phyloP scores from a whole-genome alignment of 371 early-diverging fungal species.

The Lichtheimia corymbifera region DNA sequence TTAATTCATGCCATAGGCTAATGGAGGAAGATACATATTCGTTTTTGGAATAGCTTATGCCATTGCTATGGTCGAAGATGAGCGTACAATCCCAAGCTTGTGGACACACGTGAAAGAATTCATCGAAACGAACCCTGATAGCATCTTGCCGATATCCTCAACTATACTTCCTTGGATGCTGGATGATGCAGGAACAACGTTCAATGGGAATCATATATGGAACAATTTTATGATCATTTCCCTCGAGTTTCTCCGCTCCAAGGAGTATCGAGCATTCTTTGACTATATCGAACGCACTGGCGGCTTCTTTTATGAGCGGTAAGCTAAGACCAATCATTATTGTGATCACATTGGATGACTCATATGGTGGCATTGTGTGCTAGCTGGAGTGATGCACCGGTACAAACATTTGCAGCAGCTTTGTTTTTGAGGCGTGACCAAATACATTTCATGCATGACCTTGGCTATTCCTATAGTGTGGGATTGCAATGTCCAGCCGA shows the following conservation, averaged over 20 bases:
- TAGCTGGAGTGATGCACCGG: constrained; percentile 52
- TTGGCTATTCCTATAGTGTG: constrained; percentile 17
- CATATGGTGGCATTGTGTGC: not conserved
- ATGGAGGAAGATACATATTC: no score
- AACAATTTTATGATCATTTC: constrained; percentile 42
- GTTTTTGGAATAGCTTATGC: constrained; percentile 44
- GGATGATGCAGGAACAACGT: constrained; percentile 49
- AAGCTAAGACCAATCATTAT: not conserved
- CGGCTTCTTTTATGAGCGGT: constrained; percentile 92
- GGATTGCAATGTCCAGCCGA: constrained; percentile 17
- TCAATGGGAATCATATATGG: constrained; percentile 79
- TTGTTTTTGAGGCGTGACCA: constrained; percentile 60
- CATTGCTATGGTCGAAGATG: constrained; percentile 75
- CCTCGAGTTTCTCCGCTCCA: constrained; percentile 30
- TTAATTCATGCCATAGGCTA: no score
- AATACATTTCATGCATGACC: constrained; percentile 13
- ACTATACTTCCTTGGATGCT: constrained; percentile 27
- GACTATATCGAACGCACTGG: constrained; percentile 75
- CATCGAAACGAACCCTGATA: constrained; percentile 37
- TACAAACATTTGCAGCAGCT: constrained; percentile 83
- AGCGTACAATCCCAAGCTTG: constrained; percentile 74
- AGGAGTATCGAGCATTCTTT: constrained; percentile 76
- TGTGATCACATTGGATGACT: not conserved
- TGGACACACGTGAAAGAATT: constrained; percentile 63
- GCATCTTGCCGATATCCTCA: constrained; percentile 13